Base-by-base conservation (phyloP, 2,329 filamentous ascomycete species). In the Colletotrichum tabaci region DNA sequence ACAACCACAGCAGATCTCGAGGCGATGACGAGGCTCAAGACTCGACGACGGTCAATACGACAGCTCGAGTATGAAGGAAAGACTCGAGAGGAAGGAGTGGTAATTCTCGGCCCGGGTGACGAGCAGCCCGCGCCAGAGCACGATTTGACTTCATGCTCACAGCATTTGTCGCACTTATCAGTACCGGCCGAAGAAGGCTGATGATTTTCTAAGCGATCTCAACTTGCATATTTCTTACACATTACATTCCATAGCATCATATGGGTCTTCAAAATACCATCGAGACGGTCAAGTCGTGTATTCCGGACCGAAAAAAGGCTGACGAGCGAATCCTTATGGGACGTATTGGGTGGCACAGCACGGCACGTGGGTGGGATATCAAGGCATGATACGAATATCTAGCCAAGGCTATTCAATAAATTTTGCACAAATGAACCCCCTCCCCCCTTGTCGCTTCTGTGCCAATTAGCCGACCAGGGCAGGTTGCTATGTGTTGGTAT, bases 41-140 rank as follows among this genome's bases (percentile, higher is more conserved):
- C 13, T 58, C 35, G 10, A 53, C 44, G 10, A 42, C 62, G 13
- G n/a, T 49, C 56, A 30, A 62, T 40, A 42, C 30, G 44, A 26
- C 58, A 52, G 44, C 9, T 30, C n/a, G 65, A 35, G 16, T 50
- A 18, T 15, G 13, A 26, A 42, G 18, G 10, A 42, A 18, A 15
- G 35, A 10, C 21, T 42, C 12, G 44, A 30, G 21, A 26, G 16
- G 47, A n/a, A 52, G 46, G 35, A 26, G 38, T 53, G 50, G 18
- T 62, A 58, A 60, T 63, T 47, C 58, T 69, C 53, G 60, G 23
- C 13, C 44, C 65, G 69, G 67, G 66, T 38, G 65, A 72, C 35
- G 60, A 72, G 23, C 53, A 58, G 50, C 60, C 67, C 58, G 60
- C 52, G 47, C 16, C 58, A 64, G 69, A 69, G 65, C 65, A 72